phyloP scores from a whole-genome alignment of 1,139 yeast genomes.

The Pichia sp. region DNA sequence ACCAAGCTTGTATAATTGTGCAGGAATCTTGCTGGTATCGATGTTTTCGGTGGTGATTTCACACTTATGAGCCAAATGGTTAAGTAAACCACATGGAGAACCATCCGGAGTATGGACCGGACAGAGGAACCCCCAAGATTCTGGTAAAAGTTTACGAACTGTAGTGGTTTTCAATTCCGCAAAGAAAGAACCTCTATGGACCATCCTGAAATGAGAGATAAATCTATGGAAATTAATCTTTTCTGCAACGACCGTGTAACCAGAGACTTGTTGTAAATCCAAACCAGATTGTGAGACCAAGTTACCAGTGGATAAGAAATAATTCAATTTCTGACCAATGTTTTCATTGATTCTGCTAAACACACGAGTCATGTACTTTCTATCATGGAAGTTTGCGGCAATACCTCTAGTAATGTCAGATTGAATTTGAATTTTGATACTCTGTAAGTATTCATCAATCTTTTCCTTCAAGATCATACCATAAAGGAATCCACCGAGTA shows the following conservation, averaged over 20 bases:
- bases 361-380: conserved; percentile 75
- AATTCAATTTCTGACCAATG: conserved; percentile 90
- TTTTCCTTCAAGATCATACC: conserved; percentile 97
- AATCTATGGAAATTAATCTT: conserved; percentile 96
- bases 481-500: conserved; percentile 91
- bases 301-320: conserved; percentile 94
- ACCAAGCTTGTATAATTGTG: conserved; percentile 66
- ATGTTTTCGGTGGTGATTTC: conserved; percentile 69
- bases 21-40: conserved; percentile 69
- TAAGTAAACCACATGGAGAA: conserved; percentile 96
- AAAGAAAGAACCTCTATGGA: conserved; percentile 98
- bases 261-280: conserved; percentile 96
- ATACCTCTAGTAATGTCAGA: conserved; percentile 76
- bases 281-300: conserved; percentile 94
- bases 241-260: conserved; percentile 98
- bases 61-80: conserved; percentile 96
- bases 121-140: conserved; percentile 98
- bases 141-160: conserved; percentile 93
- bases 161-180: conserved; percentile 97
- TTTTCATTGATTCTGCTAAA: conserved; percentile 81
- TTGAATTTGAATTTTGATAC: conserved; percentile 65
- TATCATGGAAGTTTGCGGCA: conserved; percentile 77
- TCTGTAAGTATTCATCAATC: conserved; percentile 83
- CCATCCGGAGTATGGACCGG: conserved; percentile 99
- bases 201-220: conserved; percentile 97